Evolutionary conservation across 805 yeast genomes (phyloP).

Genomic region (Starmerella roubikii): DNA sequence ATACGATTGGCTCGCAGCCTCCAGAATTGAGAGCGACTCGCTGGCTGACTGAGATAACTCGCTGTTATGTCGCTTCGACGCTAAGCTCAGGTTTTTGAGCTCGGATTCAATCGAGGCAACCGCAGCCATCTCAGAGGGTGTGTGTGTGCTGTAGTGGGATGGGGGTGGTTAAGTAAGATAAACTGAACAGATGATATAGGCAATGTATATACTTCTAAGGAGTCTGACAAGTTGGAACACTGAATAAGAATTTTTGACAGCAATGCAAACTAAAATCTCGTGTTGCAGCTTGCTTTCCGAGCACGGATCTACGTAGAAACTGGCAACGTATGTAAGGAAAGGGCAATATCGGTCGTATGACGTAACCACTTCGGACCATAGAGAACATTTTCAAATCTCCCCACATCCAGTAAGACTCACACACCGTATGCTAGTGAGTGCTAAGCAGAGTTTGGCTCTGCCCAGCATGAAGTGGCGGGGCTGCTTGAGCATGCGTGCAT

Average conservation of each 20-base stretch:
- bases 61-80: slow-evolving; percentile 54
- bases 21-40: slow-evolving; percentile 15
- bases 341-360: too few relatives aligned
- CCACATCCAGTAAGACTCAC: too few relatives aligned
- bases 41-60: slow-evolving; percentile 40
- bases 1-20: slow-evolving; percentile 9
- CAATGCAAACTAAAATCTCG: too few relatives aligned
- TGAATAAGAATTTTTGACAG: too few relatives aligned
- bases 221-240: too few relatives aligned
- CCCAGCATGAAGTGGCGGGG: neutral
- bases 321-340: too few relatives aligned
- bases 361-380: too few relatives aligned
- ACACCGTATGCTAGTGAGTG: neutral
- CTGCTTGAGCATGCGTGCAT: neutral
- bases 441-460: neutral
- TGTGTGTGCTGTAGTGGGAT: too few relatives aligned
- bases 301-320: too few relatives aligned
- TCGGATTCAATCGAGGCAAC: slow-evolving; percentile 36
- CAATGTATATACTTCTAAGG: too few relatives aligned
- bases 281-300: too few relatives aligned
- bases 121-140: slow-evolving; percentile 9
- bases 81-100: slow-evolving; percentile 45
- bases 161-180: neutral
- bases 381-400: too few relatives aligned
- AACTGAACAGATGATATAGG: neutral